Base-by-base conservation (phyloP, 345 rosid genomes). In the Dovyalis caffra region DNA sequence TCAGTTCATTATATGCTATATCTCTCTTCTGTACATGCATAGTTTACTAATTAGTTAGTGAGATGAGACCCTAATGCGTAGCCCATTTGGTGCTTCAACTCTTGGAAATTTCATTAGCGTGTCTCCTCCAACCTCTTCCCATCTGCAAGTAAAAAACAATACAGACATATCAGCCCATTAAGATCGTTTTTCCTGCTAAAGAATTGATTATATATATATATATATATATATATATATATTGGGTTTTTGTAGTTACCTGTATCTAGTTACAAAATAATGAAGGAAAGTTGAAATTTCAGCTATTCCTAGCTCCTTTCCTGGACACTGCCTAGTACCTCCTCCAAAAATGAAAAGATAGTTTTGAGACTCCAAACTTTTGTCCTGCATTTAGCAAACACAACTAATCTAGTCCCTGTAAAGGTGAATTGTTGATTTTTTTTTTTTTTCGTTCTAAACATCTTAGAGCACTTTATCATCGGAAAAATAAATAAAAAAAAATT, bases 251-350 rank as follows among this genome's bases (percentile, higher is more conserved):
- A 53, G 3, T 77, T 72, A 77, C 99, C 91, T 88, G 83, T 95
- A 95, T 79, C 82, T 88, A 35, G 99, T 93, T 62, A 95, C 86
- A 79, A 93, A 91, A 78, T 95, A 91, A 77, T 95, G 99, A 64
- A 95, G 92, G 69, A 95, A 95, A 66, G 90, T 86, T 1, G 99
- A 93, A 66, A 91, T 86, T 78, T 95, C 99, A 40, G 87, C 90
- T 53, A 95, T 89, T 72, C 99, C 98, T 31, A 93, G 84, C 72
- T 93, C 98, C 69, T 95, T 95, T 25, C 99, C 99, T 16, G 98
- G 99, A 79, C 99, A 95, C 68, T 81, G 91, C 80, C 99, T 91
- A 21, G 77, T 88, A 45, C 99, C 99, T 8, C 93, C 97, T 73
- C 99, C 99, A 73, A 95, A 95, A 28, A 92, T 83, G 75, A 91